Evolutionary conservation across 495 filamentous ascomycete genomes (phyloP).

Genomic region (Neurospora sp.): DNA sequence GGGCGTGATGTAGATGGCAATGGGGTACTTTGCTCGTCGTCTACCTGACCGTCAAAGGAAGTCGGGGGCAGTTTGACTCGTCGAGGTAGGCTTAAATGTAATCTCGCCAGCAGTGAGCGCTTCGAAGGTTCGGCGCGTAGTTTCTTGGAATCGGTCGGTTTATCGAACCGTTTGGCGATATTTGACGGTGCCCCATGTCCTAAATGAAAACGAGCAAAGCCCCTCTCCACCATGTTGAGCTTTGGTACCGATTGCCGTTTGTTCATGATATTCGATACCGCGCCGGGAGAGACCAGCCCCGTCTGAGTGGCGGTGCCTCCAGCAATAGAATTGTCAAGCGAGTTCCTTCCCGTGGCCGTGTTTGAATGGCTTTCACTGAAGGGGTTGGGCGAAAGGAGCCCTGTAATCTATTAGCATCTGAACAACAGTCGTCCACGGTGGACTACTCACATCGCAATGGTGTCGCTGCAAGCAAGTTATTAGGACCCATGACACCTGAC

Average conservation of each 20-base stretch:
- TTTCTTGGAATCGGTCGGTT: constrained; percentile 12
- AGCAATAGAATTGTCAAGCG: background rate
- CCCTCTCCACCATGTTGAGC: constrained; percentile 20
- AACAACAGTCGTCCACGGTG: background rate
- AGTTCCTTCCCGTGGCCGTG: background rate
- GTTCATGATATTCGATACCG: constrained; percentile 10
- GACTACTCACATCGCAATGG: background rate
- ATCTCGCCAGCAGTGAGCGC: constrained; percentile 22
- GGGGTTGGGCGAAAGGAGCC: background rate
- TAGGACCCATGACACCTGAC: background rate
- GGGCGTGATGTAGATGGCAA: background rate
- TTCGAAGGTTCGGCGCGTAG: constrained; percentile 5
- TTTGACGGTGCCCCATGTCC: constrained; percentile 18
- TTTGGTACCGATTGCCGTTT: constrained; percentile 17
- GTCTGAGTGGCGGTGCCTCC: background rate
- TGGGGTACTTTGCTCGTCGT: background rate
- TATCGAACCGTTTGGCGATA: constrained; percentile 24
- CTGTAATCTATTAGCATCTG: background rate
- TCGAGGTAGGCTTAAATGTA: constrained; percentile 23
- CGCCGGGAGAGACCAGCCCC: background rate
- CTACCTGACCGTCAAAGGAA: constrained; percentile 8
- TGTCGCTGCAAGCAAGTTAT: background rate
- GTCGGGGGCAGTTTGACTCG: constrained; percentile 15
- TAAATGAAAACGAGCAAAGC: constrained; percentile 20
- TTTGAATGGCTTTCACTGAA: constrained; percentile 6